Percentiles rank a stretch among this genome's conserved stretches.
Evolutionary conservation across 768 basidiomycete species (phyloP).

Genomic region (Lepiota venenata): DNA sequence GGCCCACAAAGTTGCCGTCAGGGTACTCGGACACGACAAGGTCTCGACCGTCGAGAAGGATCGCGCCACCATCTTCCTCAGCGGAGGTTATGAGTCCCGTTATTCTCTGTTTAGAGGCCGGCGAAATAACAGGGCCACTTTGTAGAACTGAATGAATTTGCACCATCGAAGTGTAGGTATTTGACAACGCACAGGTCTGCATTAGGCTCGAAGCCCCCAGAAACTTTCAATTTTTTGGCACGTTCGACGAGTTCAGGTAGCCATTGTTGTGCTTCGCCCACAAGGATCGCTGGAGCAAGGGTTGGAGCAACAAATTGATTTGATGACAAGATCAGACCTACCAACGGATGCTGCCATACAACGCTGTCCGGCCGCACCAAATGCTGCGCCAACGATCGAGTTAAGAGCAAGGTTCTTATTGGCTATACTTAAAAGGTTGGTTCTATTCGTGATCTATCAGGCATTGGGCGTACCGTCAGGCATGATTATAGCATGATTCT

Average conservation of each 20-base stretch:
- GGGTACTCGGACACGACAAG: slow-evolving; percentile 69
- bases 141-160: slow-evolving; percentile 1
- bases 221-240: slow-evolving; percentile 74
- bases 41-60: slow-evolving; percentile 83
- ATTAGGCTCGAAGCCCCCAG: slow-evolving; percentile 85
- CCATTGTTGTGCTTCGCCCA: slow-evolving; percentile 80
- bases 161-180: background rate
- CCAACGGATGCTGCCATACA: slow-evolving; percentile 97
- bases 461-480: slow-evolving; percentile 66
- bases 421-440: slow-evolving; percentile 39
- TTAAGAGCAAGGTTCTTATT: slow-evolving; percentile 92
- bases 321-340: slow-evolving; percentile 27
- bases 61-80: slow-evolving; percentile 77
- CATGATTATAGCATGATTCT: slow-evolving; percentile 94
- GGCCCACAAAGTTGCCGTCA: slow-evolving; percentile 92
- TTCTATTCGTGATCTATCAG: background rate
- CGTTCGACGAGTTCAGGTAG: slow-evolving; percentile 84
- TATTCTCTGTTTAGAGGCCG: slow-evolving; percentile 76
- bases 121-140: slow-evolving; percentile 81
- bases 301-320: slow-evolving; percentile 2
- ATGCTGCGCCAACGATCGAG: slow-evolving; percentile 90
- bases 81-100: slow-evolving; percentile 70
- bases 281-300: slow-evolving; percentile 58
- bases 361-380: slow-evolving; percentile 95
- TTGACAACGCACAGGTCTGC: slow-evolving; percentile 64